Percentiles rank a stretch among this genome's conserved stretches.
Conservation (phyloP, 106 monocot species). For the Gastrodia elata region DNA sequence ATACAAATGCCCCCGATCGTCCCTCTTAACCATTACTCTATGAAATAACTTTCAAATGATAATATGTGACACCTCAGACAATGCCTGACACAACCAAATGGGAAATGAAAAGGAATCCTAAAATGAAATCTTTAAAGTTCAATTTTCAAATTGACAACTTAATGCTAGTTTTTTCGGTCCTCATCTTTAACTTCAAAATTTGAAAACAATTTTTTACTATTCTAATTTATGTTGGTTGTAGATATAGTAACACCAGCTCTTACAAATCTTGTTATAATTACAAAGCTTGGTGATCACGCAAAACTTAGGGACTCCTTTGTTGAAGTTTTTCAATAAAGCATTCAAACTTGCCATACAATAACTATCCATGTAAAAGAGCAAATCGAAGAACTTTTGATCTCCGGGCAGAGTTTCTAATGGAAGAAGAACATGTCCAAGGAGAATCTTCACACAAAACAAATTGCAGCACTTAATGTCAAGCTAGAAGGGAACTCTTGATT, state of each 20-base stretch:
- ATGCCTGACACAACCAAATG: too few relatives aligned
- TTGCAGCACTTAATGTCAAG: slow-evolving; percentile 71
- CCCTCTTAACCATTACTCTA: too few relatives aligned
- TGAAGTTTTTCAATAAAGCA: slow-evolving; percentile 41
- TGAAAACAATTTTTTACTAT: too few relatives aligned
- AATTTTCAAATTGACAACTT: too few relatives aligned
- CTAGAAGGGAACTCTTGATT: slow-evolving; percentile 87
- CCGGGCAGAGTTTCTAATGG: slow-evolving; percentile 43
- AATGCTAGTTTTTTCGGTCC: too few relatives aligned
- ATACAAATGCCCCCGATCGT: too few relatives aligned
- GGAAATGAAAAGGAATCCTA: too few relatives aligned
- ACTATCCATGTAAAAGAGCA: slow-evolving; percentile 35
- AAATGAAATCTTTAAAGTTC: too few relatives aligned
- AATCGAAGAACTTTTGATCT: slow-evolving; percentile 48
- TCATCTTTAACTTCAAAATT: too few relatives aligned
- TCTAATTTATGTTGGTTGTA: too few relatives aligned
- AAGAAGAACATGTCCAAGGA: slow-evolving; percentile 85
- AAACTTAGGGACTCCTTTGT: slow-evolving; percentile 60
- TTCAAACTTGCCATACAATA: slow-evolving; percentile 17
- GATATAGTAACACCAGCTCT: slow-evolving; percentile 65
- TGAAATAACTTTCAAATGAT: too few relatives aligned
- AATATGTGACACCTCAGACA: too few relatives aligned
- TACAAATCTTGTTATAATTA: slow-evolving; percentile 53
- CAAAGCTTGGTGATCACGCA: slow-evolving; percentile 55
- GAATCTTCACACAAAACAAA: slow-evolving; percentile 80